phyloP scores from a whole-genome alignment of 371 early-diverging fungal species.

The Apophysomyces variabilis region DNA sequence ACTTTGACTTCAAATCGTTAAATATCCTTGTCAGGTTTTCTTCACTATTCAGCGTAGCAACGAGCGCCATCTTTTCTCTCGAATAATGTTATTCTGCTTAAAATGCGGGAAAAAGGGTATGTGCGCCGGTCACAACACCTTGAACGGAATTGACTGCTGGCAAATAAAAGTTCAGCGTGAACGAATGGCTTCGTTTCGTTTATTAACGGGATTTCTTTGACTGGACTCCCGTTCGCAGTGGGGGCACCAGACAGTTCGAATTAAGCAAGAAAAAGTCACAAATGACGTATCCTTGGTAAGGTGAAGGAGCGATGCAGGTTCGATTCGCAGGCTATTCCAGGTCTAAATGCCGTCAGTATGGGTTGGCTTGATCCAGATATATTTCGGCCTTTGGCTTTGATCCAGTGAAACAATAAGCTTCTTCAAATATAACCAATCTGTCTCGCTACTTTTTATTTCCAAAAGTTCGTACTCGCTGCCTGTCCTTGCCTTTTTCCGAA shows the following conservation, averaged over 20 bases:
- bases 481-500: too few species aligned
- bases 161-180: slow-evolving; percentile 7
- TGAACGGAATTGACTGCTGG: slow-evolving; percentile 8
- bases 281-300: not conserved
- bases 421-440: too few species aligned
- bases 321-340: too few species aligned
- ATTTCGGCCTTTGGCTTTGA: too few species aligned
- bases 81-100: slow-evolving; percentile 1
- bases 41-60: slow-evolving; percentile 51
- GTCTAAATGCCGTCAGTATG: too few species aligned
- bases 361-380: too few species aligned
- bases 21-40: slow-evolving; percentile 56
- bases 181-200: slow-evolving; percentile 6
- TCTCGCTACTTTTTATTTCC: too few species aligned
- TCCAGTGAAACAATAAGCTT: too few species aligned
- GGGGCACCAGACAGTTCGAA: not conserved
- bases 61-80: slow-evolving; percentile 37
- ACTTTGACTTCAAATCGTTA: slow-evolving; percentile 57
- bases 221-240: not conserved
- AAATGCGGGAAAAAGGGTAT: not conserved
- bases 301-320: too few species aligned
- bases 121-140: slow-evolving; percentile 11
- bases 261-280: not conserved
- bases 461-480: too few species aligned
- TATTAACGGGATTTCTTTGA: not conserved